Evolutionary conservation across 2,329 filamentous ascomycete genomes (phyloP).

Genomic region (Arthroderma sp.): DNA sequence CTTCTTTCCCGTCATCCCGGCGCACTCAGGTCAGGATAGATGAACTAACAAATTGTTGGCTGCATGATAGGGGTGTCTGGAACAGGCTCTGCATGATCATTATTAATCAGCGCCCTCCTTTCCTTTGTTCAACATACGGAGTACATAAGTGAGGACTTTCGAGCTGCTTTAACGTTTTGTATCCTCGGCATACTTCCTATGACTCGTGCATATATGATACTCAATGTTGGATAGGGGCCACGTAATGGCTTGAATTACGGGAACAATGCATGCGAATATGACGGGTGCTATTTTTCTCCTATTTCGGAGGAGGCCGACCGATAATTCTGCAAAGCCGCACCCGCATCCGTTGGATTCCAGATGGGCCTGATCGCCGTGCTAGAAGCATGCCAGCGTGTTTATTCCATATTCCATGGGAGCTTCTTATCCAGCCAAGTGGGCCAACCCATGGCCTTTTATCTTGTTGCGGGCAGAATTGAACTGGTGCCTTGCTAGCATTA

Average conservation of each 20-base stretch:
- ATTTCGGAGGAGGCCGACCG: neutral
- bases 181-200: neutral
- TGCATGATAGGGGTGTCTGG: neutral
- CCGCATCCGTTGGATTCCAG: neutral
- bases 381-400: neutral
- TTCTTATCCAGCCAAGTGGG: neutral
- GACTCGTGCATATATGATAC: neutral
- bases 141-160: neutral
- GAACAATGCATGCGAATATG: neutral
- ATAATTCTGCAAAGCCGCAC: neutral
- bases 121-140: constrained; percentile 1
- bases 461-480: neutral
- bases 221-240: neutral
- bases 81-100: neutral
- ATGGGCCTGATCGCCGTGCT: neutral
- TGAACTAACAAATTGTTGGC: neutral
- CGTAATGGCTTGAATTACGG: neutral
- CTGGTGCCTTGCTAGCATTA: neutral
- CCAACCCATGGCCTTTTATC: neutral
- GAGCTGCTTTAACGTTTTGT: neutral
- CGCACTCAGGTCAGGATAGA: neutral
- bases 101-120: neutral
- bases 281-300: neutral
- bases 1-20: neutral
- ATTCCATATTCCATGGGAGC: neutral